A percentile compares a stretch with the other conserved stretches of the same genome.
Conservation (phyloP, 257 asterid genomes). For the Scutellaria minor region DNA sequence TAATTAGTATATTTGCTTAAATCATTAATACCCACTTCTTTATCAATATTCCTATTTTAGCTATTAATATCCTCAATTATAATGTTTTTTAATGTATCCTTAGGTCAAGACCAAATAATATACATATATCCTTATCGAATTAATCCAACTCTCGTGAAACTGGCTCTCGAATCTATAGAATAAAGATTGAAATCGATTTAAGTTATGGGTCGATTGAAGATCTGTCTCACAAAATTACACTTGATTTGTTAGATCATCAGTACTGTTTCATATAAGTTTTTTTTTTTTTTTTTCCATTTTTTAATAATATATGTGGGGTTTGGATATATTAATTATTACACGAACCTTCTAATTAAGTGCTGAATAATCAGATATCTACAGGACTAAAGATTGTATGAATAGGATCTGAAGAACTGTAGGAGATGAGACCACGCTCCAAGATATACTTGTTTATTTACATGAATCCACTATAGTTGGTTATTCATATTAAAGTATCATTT, state of each 20-base stretch:
- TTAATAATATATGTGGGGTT: conserved; percentile 14
- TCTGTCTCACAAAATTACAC: too few species aligned
- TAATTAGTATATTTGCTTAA: conserved; percentile 42
- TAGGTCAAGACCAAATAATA: conserved; percentile 35
- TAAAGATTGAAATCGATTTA: too few species aligned
- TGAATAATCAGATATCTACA: conserved; percentile 42
- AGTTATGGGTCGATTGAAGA: too few species aligned
- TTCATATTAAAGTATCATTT: conserved; percentile 42
- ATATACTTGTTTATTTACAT: conserved; percentile 38
- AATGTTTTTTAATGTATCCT: conserved; percentile 29
- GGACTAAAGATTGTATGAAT: conserved; percentile 34
- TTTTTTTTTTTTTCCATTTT: too few species aligned
- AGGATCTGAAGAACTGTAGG: conserved; percentile 33
- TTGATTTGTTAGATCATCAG: too few species aligned
- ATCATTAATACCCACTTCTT: conserved; percentile 56
- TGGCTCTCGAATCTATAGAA: too few species aligned
- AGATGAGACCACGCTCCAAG: conserved; percentile 51
- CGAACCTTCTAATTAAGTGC: conserved; percentile 51
- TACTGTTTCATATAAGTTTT: too few species aligned
- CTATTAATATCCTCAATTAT: conserved; percentile 44
- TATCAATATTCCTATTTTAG: conserved; percentile 54
- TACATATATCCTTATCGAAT: neutral
- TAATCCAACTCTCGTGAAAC: too few species aligned
- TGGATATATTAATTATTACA: conserved; percentile 43
- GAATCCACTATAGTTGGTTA: conserved; percentile 58